Conservation (phyloP, 2,329 filamentous ascomycete genomes). For the Aspergillus sclerotialis region DNA sequence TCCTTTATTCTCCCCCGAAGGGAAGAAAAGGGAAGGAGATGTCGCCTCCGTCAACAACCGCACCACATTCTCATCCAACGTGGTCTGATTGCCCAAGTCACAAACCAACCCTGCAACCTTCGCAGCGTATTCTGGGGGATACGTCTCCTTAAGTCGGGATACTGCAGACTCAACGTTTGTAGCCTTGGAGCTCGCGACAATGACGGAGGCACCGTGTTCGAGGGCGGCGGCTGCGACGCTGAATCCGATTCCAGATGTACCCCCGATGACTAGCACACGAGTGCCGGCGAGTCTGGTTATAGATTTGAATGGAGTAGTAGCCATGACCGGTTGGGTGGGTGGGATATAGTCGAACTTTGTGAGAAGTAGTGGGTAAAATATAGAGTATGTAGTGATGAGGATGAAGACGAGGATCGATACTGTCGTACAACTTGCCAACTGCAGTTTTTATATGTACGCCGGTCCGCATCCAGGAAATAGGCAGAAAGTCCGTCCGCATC, state of each 20-base stretch:
- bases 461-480: no score
- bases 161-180: slow-evolving; percentile 35
- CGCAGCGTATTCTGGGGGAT: slow-evolving; percentile 27
- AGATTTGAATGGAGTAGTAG: slow-evolving; percentile 9
- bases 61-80: slow-evolving; percentile 39
- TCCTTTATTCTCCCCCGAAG: slow-evolving; percentile 8
- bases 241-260: slow-evolving; percentile 48
- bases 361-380: no score
- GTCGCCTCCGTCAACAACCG: slow-evolving; percentile 36
- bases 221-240: slow-evolving; percentile 44
- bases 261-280: slow-evolving; percentile 47
- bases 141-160: slow-evolving; percentile 32
- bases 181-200: slow-evolving; percentile 41
- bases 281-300: slow-evolving; percentile 38
- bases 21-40: neutral
- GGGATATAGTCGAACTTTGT: no score
- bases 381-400: no score
- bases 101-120: slow-evolving; percentile 37
- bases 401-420: no score
- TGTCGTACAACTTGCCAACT: no score
- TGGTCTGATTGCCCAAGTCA: slow-evolving; percentile 37
- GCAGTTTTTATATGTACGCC: no score
- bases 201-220: slow-evolving; percentile 43
- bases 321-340: no score
- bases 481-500: no score